Evolutionary conservation across 2,329 filamentous ascomycete genomes (phyloP).

Genomic region (Sphaerulina populicola): DNA sequence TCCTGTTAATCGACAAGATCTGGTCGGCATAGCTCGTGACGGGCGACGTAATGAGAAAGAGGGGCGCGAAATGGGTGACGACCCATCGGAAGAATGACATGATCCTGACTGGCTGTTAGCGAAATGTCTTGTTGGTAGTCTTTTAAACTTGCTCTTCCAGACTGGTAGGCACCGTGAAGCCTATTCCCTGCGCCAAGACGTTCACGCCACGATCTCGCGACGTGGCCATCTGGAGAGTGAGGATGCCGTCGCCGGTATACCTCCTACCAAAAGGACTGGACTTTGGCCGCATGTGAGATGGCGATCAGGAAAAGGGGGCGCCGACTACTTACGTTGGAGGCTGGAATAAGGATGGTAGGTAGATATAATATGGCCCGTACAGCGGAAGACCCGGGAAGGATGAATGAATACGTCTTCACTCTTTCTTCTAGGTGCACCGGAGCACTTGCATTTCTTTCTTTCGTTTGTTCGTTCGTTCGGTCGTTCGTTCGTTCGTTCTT

Average conservation of each 20-base stretch:
- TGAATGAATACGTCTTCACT: background rate
- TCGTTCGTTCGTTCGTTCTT: background rate
- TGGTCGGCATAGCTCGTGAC: constrained; percentile 60
- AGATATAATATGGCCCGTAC: background rate
- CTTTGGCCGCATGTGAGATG: background rate
- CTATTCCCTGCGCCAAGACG: constrained; percentile 7
- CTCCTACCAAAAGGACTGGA: background rate
- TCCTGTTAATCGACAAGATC: constrained; percentile 56
- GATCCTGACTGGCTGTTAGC: constrained; percentile 20
- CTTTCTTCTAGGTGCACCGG: background rate
- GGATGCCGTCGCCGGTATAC: background rate
- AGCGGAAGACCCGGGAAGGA: constrained; percentile 1
- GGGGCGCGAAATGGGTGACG: constrained; percentile 32
- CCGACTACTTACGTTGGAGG: constrained; percentile 6
- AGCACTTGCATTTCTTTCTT: background rate
- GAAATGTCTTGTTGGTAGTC: background rate
- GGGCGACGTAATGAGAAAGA: constrained; percentile 51
- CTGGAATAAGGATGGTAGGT: background rate
- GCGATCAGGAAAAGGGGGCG: background rate
- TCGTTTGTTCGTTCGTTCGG: no score
- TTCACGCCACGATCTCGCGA: constrained; percentile 1
- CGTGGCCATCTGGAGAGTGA: constrained; percentile 3
- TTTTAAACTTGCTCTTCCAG: constrained; percentile 17
- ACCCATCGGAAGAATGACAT: constrained; percentile 31
- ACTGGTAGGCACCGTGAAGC: constrained; percentile 14